Percentiles rank a stretch among this genome's conserved stretches.
phyloP scores from a whole-genome alignment of 1,284 basidiomycete genomes.

The Naganishia albida region DNA sequence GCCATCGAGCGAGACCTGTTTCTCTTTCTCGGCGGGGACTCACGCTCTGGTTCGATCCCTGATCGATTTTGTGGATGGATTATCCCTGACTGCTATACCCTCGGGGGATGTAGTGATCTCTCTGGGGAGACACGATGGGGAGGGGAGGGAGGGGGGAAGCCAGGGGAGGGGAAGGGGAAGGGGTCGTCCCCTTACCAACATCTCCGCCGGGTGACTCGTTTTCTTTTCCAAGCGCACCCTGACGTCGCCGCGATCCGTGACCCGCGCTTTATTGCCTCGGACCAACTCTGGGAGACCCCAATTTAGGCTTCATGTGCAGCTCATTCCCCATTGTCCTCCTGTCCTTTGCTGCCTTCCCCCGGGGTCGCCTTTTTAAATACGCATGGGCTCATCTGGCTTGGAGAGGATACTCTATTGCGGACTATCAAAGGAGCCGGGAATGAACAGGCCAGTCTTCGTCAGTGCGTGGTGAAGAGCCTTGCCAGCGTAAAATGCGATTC shows the following conservation, averaged over 20 bases:
- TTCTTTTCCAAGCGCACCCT: slow-evolving; percentile 14
- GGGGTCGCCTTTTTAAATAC: too few relatives aligned
- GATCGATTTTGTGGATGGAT: slow-evolving; percentile 19
- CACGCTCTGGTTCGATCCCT: slow-evolving; percentile 23
- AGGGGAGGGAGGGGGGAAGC: background rate
- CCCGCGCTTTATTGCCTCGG: background rate
- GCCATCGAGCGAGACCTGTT: background rate
- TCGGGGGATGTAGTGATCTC: background rate
- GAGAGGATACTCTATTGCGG: too few relatives aligned
- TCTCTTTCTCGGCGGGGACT: too few relatives aligned
- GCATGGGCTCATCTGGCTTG: too few relatives aligned
- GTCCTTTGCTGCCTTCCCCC: too few relatives aligned
- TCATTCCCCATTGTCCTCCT: too few relatives aligned
- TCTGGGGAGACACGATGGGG: slow-evolving; percentile 22
- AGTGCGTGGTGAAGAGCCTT: too few relatives aligned
- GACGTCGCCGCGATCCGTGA: slow-evolving; percentile 5
- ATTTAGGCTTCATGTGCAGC: background rate
- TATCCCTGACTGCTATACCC: slow-evolving; percentile 1
- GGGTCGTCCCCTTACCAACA: background rate
- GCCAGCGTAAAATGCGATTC: too few relatives aligned
- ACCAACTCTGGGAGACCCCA: background rate
- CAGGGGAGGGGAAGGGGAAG: background rate
- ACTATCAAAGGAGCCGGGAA: too few relatives aligned
- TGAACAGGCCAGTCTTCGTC: too few relatives aligned
- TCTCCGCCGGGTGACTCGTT: background rate